phyloP scores from a whole-genome alignment of 2,329 filamentous ascomycete species.

The Aspergillus proliferans region DNA sequence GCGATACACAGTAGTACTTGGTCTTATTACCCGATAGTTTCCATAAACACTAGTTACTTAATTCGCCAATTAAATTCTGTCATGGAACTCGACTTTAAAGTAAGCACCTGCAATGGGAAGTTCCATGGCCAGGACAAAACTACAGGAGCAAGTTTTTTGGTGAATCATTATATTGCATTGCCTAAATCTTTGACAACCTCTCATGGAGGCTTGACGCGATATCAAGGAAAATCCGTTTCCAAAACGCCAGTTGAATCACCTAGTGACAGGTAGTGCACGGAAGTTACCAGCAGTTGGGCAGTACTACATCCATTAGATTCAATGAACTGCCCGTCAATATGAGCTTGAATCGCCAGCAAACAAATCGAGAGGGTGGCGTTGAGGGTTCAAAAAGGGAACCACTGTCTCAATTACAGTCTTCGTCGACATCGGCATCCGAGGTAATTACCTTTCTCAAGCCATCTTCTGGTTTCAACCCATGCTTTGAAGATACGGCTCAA shows the following conservation, averaged over 20 bases:
- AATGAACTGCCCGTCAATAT: slow-evolving; percentile 15
- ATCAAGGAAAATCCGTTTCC: background rate
- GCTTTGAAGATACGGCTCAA: background rate
- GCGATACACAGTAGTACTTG: no score
- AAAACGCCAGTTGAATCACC: background rate
- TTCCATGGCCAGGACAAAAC: slow-evolving; percentile 10
- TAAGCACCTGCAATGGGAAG: background rate
- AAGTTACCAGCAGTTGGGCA: background rate
- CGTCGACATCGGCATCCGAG: slow-evolving; percentile 16
- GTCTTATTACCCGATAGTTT: no score
- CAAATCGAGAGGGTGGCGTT: slow-evolving; percentile 13
- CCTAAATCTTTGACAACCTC: background rate
- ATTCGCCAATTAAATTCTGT: background rate
- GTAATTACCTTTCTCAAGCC: slow-evolving; percentile 8
- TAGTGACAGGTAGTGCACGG: background rate
- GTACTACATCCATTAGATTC: background rate
- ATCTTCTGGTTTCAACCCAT: background rate
- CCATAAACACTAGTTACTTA: no score
- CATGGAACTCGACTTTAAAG: no score
- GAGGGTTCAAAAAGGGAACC: slow-evolving; percentile 12
- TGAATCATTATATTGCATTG: background rate
- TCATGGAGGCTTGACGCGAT: background rate
- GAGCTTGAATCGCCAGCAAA: slow-evolving; percentile 31
- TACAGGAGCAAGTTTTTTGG: slow-evolving; percentile 2
- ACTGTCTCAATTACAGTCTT: slow-evolving; percentile 10